phyloP scores from a whole-genome alignment of 257 asterid species.

The Solanum virginianum region DNA sequence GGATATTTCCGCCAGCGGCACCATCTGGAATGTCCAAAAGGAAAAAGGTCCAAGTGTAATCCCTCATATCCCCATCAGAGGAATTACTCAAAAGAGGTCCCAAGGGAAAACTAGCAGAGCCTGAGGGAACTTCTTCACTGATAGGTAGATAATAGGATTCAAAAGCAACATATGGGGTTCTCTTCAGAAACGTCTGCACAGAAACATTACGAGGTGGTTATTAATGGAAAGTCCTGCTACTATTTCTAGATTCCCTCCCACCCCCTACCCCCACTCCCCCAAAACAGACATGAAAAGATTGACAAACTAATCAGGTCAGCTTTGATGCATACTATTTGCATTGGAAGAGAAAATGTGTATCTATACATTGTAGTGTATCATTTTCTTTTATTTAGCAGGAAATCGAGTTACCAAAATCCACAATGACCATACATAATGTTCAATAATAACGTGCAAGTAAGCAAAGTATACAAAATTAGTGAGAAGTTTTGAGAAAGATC shows the following conservation, averaged over 20 bases:
- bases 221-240: neutral
- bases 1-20: constrained; percentile 80
- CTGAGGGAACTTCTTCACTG: constrained; percentile 26
- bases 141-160: constrained; percentile 71
- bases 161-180: constrained; percentile 46
- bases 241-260: neutral
- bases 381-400: neutral
- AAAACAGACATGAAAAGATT: neutral
- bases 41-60: constrained; percentile 69
- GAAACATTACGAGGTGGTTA: constrained; percentile 14
- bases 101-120: constrained; percentile 55
- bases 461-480: neutral
- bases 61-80: constrained; percentile 22
- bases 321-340: neutral
- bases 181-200: constrained; percentile 67
- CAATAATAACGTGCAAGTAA: neutral
- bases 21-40: constrained; percentile 62
- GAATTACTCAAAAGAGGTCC: constrained; percentile 73
- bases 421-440: neutral
- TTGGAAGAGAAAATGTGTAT: neutral
- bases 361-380: neutral
- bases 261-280: neutral
- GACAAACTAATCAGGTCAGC: neutral
- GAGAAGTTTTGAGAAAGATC: neutral
- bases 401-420: neutral